A percentile compares a stretch with the other conserved stretches of the same genome.
These are phyloP conservation scores for Sugiyamaella mastotermitis DNA, from an alignment of 805 yeast genomes.

Conservation along the genomic window DNA sequence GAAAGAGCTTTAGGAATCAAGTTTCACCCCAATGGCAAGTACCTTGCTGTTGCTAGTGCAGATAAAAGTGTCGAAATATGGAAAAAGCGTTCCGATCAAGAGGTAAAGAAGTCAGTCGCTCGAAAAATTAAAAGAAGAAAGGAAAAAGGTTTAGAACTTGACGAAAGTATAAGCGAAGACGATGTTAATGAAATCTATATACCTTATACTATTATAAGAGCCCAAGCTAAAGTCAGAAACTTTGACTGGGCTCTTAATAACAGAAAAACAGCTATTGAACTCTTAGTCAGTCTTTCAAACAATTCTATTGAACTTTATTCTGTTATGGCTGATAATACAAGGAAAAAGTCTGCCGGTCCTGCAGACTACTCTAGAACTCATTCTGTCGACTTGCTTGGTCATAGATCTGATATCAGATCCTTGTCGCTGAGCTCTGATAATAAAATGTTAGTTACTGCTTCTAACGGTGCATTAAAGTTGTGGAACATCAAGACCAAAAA, in stretches of 20 bases:
- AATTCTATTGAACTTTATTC: slow-evolving; percentile 70
- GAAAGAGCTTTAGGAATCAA: slow-evolving; percentile 58
- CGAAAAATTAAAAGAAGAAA: slow-evolving; percentile 71
- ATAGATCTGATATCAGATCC: slow-evolving; percentile 82
- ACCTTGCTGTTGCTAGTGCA: slow-evolving; percentile 67
- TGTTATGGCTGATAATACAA: slow-evolving; percentile 37
- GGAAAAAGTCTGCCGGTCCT: slow-evolving; percentile 37
- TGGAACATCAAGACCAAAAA: slow-evolving; percentile 74
- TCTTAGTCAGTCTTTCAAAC: slow-evolving; percentile 61
- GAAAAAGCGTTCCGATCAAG: slow-evolving; percentile 69
- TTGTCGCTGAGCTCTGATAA: slow-evolving; percentile 78
- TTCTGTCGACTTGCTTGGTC: slow-evolving; percentile 73
- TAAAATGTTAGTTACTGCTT: slow-evolving; percentile 77
- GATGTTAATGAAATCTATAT: slow-evolving; percentile 42
- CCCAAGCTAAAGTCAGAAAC: slow-evolving; percentile 56
- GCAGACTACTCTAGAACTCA: slow-evolving; percentile 35
- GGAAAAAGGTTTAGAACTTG: slow-evolving; percentile 52
- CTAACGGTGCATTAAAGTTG: slow-evolving; percentile 81
- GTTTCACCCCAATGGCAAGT: slow-evolving; percentile 41
- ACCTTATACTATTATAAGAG: slow-evolving; percentile 62
- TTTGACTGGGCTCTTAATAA: slow-evolving; percentile 48
- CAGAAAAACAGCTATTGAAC: slow-evolving; percentile 43
- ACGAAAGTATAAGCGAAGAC: slow-evolving; percentile 39
- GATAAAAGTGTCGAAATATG: slow-evolving; percentile 79
- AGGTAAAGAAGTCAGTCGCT: slow-evolving; percentile 67